phyloP scores from a whole-genome alignment of 2,329 filamentous ascomycete species.

The Eurotiales sp. region DNA sequence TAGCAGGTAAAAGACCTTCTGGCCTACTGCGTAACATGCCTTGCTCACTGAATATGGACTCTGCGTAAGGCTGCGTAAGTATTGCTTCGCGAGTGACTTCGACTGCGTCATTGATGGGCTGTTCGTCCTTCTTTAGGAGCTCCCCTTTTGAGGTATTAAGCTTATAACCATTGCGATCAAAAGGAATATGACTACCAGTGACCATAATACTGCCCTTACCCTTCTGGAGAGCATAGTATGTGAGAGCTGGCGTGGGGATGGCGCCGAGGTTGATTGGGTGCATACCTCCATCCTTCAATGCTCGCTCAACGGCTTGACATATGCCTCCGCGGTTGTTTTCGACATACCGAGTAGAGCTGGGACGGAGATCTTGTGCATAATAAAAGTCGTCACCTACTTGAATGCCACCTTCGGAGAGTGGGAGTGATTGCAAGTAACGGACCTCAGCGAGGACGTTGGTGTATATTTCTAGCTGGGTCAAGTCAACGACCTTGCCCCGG shows the following conservation, averaged over 20 bases:
- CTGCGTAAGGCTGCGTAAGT: slow-evolving; percentile 22
- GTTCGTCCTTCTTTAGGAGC: slow-evolving; percentile 30
- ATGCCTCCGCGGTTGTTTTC: slow-evolving; percentile 28
- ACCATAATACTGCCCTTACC: slow-evolving; percentile 34
- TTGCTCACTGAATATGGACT: slow-evolving; percentile 27
- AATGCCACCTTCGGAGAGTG: slow-evolving; percentile 26
- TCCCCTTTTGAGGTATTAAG: slow-evolving; percentile 32
- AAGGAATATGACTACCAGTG: slow-evolving; percentile 33
- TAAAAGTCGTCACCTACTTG: slow-evolving; percentile 29
- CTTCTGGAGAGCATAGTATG: slow-evolving; percentile 25
- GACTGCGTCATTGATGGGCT: slow-evolving; percentile 29
- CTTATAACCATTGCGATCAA: slow-evolving; percentile 34
- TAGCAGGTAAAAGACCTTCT: slow-evolving; percentile 16
- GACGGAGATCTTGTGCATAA: slow-evolving; percentile 30
- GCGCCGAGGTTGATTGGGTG: slow-evolving; percentile 28
- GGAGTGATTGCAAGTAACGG: slow-evolving; percentile 27
- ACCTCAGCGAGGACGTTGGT: slow-evolving; percentile 32
- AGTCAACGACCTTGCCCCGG: slow-evolving; percentile 27
- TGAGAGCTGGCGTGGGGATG: slow-evolving; percentile 31
- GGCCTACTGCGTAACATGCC: slow-evolving; percentile 24
- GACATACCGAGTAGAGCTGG: slow-evolving; percentile 28
- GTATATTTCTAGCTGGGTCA: slow-evolving; percentile 34
- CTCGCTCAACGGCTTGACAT: slow-evolving; percentile 28
- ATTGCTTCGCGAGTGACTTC: slow-evolving; percentile 23
- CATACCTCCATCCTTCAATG: slow-evolving; percentile 28